Evolutionary conservation across 2,329 filamentous ascomycete genomes (phyloP).

Genomic region (Massarina eburnea): DNA sequence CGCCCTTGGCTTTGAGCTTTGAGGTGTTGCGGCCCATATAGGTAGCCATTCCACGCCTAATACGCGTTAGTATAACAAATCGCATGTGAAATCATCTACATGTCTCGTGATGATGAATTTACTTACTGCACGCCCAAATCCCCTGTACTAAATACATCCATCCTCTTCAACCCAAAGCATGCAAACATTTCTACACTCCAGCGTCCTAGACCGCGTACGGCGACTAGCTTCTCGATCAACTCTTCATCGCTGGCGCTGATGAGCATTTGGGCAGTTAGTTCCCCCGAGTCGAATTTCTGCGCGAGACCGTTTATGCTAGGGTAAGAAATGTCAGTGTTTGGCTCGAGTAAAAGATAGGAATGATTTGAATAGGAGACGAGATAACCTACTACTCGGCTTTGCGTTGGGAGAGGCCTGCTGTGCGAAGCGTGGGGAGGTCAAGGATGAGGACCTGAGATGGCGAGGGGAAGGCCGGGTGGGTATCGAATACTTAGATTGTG

Average conservation of each 20-base stretch:
- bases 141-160: constrained; percentile 90
- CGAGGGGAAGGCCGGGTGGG: constrained; percentile 63
- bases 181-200: constrained; percentile 96
- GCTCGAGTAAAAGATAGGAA: too few relatives aligned
- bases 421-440: constrained; percentile 67
- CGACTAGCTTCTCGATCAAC: constrained; percentile 76
- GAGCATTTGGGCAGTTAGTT: constrained; percentile 75
- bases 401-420: constrained; percentile 85
- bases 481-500: constrained; percentile 17
- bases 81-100: too few relatives aligned
- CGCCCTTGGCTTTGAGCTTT: constrained; percentile 76
- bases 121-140: constrained; percentile 86
- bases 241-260: constrained; percentile 81
- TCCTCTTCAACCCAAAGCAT: constrained; percentile 88
- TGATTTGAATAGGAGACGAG: neutral
- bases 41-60: constrained; percentile 79
- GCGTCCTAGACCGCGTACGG: constrained; percentile 80
- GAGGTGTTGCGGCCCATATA: constrained; percentile 80
- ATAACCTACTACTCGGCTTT: constrained; percentile 78
- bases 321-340: too few relatives aligned
- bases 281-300: constrained; percentile 73
- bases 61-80: neutral
- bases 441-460: constrained; percentile 70
- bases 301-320: constrained; percentile 72
- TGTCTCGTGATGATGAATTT: neutral